Percentiles rank a stretch among this genome's conserved stretches.
phyloP scores from a whole-genome alignment of 495 filamentous ascomycete species.

The Jackrogersella multiformis region DNA sequence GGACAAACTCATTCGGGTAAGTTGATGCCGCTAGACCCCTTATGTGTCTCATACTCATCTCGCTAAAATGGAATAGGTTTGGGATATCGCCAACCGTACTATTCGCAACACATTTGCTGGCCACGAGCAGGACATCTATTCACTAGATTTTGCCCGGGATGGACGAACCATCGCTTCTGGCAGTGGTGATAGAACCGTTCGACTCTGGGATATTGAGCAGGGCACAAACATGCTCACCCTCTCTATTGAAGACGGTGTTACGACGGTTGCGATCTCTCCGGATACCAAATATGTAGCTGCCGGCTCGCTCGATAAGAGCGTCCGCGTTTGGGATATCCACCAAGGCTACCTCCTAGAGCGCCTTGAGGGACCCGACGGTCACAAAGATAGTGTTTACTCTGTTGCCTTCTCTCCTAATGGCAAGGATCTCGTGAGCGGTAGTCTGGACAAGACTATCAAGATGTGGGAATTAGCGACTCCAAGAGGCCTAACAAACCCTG shows the following conservation, averaged over 20 bases:
- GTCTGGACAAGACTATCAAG: constrained; percentile 94
- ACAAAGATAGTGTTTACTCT: constrained; percentile 92
- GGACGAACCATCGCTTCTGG: constrained; percentile 89
- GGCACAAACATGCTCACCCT: constrained; percentile 77
- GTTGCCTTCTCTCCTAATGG: constrained; percentile 91
- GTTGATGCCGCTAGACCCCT: constrained; percentile 44
- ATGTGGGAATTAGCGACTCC: constrained; percentile 87
- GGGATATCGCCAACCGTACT: constrained; percentile 79
- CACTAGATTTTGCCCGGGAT: constrained; percentile 88
- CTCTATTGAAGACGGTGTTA: constrained; percentile 89
- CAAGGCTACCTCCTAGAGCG: constrained; percentile 84
- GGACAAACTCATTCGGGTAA: constrained; percentile 88
- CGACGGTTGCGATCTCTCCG: constrained; percentile 90
- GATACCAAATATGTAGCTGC: constrained; percentile 87
- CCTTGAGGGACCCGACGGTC: constrained; percentile 84
- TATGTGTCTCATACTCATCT: constrained; percentile 1
- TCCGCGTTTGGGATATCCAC: constrained; percentile 86
- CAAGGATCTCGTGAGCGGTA: constrained; percentile 86
- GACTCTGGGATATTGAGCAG: constrained; percentile 87
- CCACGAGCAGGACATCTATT: constrained; percentile 94
- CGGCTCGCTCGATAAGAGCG: constrained; percentile 89
- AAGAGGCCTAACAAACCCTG: constrained; percentile 68
- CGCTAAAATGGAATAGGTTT: constrained; percentile 69
- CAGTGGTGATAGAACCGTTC: constrained; percentile 86
- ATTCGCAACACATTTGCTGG: constrained; percentile 86